Evolutionary conservation across 1,284 basidiomycete species (phyloP), one percentile per base, ranked within the genome.

Genomic region (Ganoderma boninense): DNA sequence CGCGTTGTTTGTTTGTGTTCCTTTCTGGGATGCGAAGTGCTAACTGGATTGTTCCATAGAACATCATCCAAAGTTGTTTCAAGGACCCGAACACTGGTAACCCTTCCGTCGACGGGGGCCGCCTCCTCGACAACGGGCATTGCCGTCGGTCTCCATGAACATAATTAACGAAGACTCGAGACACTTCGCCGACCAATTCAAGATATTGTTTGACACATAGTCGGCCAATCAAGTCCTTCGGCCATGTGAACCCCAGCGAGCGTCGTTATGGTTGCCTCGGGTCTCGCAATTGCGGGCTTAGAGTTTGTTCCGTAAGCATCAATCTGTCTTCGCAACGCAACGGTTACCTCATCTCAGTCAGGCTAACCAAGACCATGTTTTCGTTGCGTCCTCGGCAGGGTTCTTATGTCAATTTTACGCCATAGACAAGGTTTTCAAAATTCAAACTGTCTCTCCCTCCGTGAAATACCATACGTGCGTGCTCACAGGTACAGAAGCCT

Each of bases 261-360:
- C 23, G 69, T 71, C 44, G 66, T 71, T 74, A 72, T 69, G 73
- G 73, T 54, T 60, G 44, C 61, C 71, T 74, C 69, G 64, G 73
- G 35, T 3, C 68, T 69, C 67, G 60, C 60, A 20, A 67, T 72
- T 65, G 73, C 61, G 69, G 65, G 13, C 63, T 65, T 71, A 68
- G 68, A 46, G 54, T 61, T 68, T 66, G 62, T 68, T 60, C 64
- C 66, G 54, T 71, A 68, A 62, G 66, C 64, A 56, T 66, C 65
- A 52, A 29, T 20, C 8, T 29, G 20, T 56, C 46, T 65, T 68
- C 54, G 54, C 54, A 35, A 56, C 63, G 32, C 67, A 67, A 68
- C 69, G 62, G 52, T 64, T 69, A 20, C 59, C 64, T 68, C 66
- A 66, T 42, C 43, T 62, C 23, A 40, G 20, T 35, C 10, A 57